Percentiles rank a stretch among this genome's conserved stretches.
These are phyloP conservation scores for Jasminum sambac DNA, from an alignment of 257 asterid species.

Conservation along the genomic window DNA sequence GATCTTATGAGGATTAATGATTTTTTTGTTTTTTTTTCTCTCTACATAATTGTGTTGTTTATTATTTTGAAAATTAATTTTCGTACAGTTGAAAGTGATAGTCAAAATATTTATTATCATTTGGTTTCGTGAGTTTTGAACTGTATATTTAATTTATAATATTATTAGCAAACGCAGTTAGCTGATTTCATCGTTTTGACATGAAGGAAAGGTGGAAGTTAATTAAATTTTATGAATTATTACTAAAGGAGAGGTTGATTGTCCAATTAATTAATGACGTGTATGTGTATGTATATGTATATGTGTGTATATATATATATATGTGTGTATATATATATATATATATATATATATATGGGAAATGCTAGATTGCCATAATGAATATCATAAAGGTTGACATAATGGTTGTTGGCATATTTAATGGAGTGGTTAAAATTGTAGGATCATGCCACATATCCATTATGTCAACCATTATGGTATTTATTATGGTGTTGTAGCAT, in stretches of 20 bases:
- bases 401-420: too few species aligned
- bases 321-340: too few species aligned
- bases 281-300: too few species aligned
- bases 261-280: not conserved
- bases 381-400: too few species aligned
- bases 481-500: too few species aligned
- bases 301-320: too few species aligned
- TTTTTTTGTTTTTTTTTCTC: not conserved
- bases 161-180: not conserved
- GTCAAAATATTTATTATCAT: constrained; percentile 7
- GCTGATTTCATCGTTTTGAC: constrained; percentile 4
- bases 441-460: too few species aligned
- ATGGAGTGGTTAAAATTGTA: too few species aligned
- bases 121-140: constrained; percentile 14
- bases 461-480: too few species aligned
- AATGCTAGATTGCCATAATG: too few species aligned
- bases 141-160: not conserved
- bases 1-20: constrained; percentile 27
- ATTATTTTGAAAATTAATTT: constrained; percentile 12
- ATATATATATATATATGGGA: too few species aligned
- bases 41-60: constrained; percentile 11
- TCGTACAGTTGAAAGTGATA: constrained; percentile 28
- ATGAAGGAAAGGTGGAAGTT: not conserved
- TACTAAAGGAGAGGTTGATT: not conserved
- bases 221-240: not conserved